phyloP scores from a whole-genome alignment of 768 basidiomycete genomes.

The Phylloporus sp. region DNA sequence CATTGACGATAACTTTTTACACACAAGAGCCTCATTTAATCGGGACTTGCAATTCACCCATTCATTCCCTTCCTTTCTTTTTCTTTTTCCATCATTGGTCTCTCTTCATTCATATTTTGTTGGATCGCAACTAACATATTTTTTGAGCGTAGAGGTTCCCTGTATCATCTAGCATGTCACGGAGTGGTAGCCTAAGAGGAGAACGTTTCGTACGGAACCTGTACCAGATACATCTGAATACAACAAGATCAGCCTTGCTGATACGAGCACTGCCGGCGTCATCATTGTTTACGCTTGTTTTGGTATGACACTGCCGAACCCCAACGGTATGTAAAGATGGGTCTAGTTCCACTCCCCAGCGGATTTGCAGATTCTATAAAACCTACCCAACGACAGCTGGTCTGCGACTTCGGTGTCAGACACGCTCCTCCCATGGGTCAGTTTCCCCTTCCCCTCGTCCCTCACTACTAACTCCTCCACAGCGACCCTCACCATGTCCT shows the following conservation, averaged over 20 bases:
- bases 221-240: constrained; percentile 13
- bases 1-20: constrained; percentile 11
- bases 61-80: background rate
- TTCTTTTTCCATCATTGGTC: background rate
- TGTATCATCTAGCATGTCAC: constrained; percentile 14
- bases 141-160: constrained; percentile 10
- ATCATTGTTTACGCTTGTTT: constrained; percentile 24
- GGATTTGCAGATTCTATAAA: constrained; percentile 27
- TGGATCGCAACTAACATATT: constrained; percentile 13
- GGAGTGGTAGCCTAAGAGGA: background rate
- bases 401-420: constrained; percentile 28
- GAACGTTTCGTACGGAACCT: constrained; percentile 18
- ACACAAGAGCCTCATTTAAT: constrained; percentile 20
- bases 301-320: constrained; percentile 24
- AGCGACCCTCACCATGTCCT: constrained; percentile 45
- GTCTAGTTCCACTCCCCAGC: constrained; percentile 22
- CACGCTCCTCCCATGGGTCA: constrained; percentile 40
- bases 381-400: constrained; percentile 22
- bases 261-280: background rate
- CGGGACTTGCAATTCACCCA: constrained; percentile 2
- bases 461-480: background rate
- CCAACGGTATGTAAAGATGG: constrained; percentile 20
- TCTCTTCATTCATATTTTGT: constrained; percentile 7
- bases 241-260: background rate
- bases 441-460: constrained; percentile 9